Conservation (phyloP, 805 yeast genomes). For the Suhomyces sp. region DNA sequence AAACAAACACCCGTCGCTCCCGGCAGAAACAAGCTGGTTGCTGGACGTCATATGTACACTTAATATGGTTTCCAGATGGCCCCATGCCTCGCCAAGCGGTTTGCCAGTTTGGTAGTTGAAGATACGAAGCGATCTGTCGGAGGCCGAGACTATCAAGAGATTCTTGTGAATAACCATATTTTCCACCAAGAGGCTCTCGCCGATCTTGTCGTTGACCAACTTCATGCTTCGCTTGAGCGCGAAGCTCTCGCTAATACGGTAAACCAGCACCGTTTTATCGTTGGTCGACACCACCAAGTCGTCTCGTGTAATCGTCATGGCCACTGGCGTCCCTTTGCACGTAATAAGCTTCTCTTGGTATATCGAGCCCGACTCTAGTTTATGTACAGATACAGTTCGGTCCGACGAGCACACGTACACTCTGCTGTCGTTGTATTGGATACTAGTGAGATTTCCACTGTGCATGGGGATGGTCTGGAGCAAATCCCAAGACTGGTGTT, state of each 20-base stretch:
- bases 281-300: conserved; percentile 51
- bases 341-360: conserved; percentile 47
- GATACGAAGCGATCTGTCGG: conserved; percentile 57
- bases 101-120: conserved; percentile 47
- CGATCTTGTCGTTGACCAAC: conserved; percentile 33
- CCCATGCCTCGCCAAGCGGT: conserved; percentile 55
- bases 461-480: conserved; percentile 60
- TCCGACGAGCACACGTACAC: conserved; percentile 60
- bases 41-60: conserved; percentile 31
- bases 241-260: conserved; percentile 25
- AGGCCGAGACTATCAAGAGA: conserved; percentile 41
- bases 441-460: conserved; percentile 48
- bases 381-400: conserved; percentile 56
- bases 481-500: conserved; percentile 43
- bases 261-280: conserved; percentile 48
- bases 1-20: conserved; percentile 55
- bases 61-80: conserved; percentile 45
- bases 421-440: conserved; percentile 27
- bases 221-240: conserved; percentile 41
- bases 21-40: conserved; percentile 39
- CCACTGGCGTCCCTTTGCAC: conserved; percentile 50
- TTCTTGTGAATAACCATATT: conserved; percentile 33
- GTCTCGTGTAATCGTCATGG: conserved; percentile 31
- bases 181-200: conserved; percentile 46
- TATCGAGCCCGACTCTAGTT: conserved; percentile 23